These are phyloP conservation scores for Davidsoniella australis DNA, from an alignment of 2,329 filamentous ascomycete species.

Conservation along the genomic window DNA sequence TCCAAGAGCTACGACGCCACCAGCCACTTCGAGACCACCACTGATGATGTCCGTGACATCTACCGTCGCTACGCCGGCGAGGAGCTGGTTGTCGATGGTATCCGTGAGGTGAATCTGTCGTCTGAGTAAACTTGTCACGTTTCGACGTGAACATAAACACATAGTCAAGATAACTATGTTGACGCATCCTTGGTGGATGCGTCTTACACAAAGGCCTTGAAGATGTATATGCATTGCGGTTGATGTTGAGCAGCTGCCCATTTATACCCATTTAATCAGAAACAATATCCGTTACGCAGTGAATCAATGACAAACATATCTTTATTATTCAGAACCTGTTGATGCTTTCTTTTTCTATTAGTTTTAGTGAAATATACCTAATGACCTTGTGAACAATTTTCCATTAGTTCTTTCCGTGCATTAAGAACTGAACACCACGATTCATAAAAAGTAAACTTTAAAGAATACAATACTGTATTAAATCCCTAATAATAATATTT, in stretches of 20 bases:
- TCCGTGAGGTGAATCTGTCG: conserved; percentile 61
- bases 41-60: conserved; percentile 87
- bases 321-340: not conserved
- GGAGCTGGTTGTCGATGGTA: conserved; percentile 72
- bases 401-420: not conserved
- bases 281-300: conserved; percentile 8
- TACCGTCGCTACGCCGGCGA: conserved; percentile 71
- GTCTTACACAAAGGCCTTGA: not conserved
- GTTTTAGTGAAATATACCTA: not conserved
- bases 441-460: too few relatives aligned
- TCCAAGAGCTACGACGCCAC: conserved; percentile 98
- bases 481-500: not conserved
- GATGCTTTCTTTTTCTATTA: not conserved
- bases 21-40: conserved; percentile 86
- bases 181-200: not conserved
- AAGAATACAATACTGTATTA: too few relatives aligned
- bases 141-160: not conserved
- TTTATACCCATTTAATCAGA: conserved; percentile 14
- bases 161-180: too few relatives aligned
- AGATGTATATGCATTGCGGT: conserved; percentile 10
- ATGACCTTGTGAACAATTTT: not conserved
- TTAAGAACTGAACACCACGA: not conserved
- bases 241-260: conserved; percentile 3
- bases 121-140: conserved; percentile 25
- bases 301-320: not conserved